Conservation (phyloP, 2,329 filamentous ascomycete genomes). For the Phaeosphaeriaceae sp. region DNA sequence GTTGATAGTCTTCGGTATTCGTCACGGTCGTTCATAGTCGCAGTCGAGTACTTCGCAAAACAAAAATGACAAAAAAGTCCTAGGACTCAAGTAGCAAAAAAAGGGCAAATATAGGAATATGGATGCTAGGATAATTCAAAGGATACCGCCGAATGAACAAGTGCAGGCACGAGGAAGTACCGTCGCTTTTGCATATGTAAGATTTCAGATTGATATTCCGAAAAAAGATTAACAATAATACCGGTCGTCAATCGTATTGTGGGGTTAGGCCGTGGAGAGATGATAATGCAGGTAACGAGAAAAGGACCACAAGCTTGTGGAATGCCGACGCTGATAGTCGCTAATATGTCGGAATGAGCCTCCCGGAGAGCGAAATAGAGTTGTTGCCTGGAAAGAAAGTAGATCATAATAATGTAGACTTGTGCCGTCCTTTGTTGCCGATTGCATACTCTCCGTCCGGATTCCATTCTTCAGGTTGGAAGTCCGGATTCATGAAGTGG, state of each 20-base stretch:
- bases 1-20: conserved; percentile 49
- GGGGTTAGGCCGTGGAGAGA: conserved; percentile 35
- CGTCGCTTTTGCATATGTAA: conserved; percentile 40
- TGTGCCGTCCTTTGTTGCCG: conserved; percentile 45
- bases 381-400: conserved; percentile 18
- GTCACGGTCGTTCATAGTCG: conserved; percentile 45
- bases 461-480: conserved; percentile 60
- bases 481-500: conserved; percentile 60
- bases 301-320: conserved; percentile 38
- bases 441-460: conserved; percentile 56
- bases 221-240: conserved; percentile 45
- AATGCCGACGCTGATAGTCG: conserved; percentile 48
- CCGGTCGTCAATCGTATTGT: conserved; percentile 43
- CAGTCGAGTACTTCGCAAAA: conserved; percentile 33
- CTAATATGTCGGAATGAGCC: conserved; percentile 43
- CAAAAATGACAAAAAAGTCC: conserved; percentile 24
- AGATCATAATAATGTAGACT: conserved; percentile 43
- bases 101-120: conserved; percentile 22
- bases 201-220: conserved; percentile 33
- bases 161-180: conserved; percentile 20
- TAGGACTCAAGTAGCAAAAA: conserved; percentile 30
- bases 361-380: conserved; percentile 29
- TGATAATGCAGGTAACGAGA: conserved; percentile 39
- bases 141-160: conserved; percentile 24
- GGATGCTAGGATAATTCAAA: conserved; percentile 27